Evolutionary conservation across 108 stramenopile genomes (phyloP), one percentile per base, ranked within the genome.

Genomic region (Epithemia pelagica): DNA sequence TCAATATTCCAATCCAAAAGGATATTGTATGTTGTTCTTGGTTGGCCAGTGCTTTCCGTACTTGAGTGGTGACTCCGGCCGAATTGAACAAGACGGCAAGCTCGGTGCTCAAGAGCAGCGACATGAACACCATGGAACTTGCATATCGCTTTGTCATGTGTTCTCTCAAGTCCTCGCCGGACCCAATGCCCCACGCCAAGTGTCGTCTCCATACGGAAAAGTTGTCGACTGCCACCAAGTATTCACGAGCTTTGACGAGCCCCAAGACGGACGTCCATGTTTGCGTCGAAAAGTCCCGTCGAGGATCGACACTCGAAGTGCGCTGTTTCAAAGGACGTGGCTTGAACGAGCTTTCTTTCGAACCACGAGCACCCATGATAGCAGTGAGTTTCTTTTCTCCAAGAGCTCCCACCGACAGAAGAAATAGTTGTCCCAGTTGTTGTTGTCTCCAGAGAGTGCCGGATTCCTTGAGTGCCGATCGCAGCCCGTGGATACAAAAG

Each of bases 121-220:
- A 85, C 83, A 88, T 78, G 72, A 88, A 84, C 26, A 85, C 82
- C 87, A 88, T 88, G 59, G 70, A 79, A 46, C 60, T 63, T 1
- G 82, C 74, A 58, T 81, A 85, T 27, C 84, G 80, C 46, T 75
- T 68, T 24, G 78, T 81, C 61, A 88, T 82, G 71, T 83, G 78
- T 25, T 71, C 54, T 56, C 75, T 60, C 28, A 88, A 64, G 61
- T 76, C 71, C 30, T 74, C 78, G 30, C 83, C 83, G 51, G 78
- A 65, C 33, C 77, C 74, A 33, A 79, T 72, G 22, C 75, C 74
- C 86, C 86, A 87, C 1, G 83, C 81, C 37, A 82, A 59, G 57
- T 87, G 85, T 28, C 81, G 78, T 3, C 74, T 37, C 82, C 82
- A 83, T 27, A 83, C 80, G 21, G 65, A 64, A 37, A 78, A 78